A percentile compares a stretch with the other conserved stretches of the same genome.
Conservation (phyloP, 192 early-diverging fungal genomes). For the Helicostylum pulchrum region DNA sequence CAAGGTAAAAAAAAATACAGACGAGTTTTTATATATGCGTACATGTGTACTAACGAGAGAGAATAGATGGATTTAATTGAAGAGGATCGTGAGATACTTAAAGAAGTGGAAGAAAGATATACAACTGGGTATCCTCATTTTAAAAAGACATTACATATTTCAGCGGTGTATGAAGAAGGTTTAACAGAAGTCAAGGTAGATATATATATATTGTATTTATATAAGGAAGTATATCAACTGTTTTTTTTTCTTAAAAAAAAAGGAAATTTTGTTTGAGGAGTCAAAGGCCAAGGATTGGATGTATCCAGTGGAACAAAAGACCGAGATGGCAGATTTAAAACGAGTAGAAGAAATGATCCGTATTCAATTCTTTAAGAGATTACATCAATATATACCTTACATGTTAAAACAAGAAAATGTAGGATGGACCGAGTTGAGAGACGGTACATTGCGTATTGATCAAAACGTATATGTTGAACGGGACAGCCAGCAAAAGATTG, state of each 20-base stretch:
- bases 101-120: constrained; percentile 36
- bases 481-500: constrained; percentile 51
- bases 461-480: constrained; percentile 53
- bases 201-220: constrained; percentile 6
- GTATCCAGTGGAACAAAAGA: constrained; percentile 43
- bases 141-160: constrained; percentile 31
- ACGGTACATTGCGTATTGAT: constrained; percentile 49
- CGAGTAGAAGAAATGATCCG: constrained; percentile 60
- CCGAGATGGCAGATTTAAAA: constrained; percentile 50
- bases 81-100: constrained; percentile 18
- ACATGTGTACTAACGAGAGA: not conserved
- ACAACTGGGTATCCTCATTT: constrained; percentile 37
- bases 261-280: constrained; percentile 27
- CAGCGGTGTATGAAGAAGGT: constrained; percentile 29
- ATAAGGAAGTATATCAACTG: not conserved
- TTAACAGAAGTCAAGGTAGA: constrained; percentile 29
- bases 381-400: constrained; percentile 56
- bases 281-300: constrained; percentile 47
- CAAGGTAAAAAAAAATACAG: constrained; percentile 39
- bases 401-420: constrained; percentile 51
- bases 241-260: not conserved
- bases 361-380: constrained; percentile 48
- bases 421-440: constrained; percentile 48
- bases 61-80: constrained; percentile 47
- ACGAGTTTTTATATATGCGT: not conserved